These are phyloP conservation scores for Olyra latifolia DNA, from an alignment of 176 grass and related monocot genomes.

Conservation along the genomic window DNA sequence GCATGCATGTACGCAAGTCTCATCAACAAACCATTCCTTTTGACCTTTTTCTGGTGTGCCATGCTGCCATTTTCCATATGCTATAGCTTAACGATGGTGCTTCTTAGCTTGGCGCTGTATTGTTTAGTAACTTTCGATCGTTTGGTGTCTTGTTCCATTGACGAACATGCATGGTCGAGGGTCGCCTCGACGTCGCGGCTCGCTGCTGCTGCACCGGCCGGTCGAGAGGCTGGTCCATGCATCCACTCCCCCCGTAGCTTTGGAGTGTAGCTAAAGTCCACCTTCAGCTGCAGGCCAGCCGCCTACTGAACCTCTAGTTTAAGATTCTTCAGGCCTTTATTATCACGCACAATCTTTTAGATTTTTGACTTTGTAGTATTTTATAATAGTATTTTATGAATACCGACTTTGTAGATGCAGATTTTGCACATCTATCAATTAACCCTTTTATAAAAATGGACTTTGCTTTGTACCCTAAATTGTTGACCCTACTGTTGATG, in stretches of 20 bases:
- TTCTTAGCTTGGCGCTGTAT: background rate
- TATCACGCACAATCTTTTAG: background rate
- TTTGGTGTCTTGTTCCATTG: slow-evolving; percentile 20
- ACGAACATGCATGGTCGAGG: background rate
- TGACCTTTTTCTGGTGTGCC: background rate
- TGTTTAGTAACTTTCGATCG: slow-evolving; percentile 25
- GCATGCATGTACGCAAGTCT: background rate
- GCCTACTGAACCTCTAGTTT: background rate
- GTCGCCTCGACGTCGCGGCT: slow-evolving; percentile 35
- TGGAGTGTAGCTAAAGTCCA: slow-evolving; percentile 68
- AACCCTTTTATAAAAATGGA: too few relatives aligned
- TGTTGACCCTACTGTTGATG: too few relatives aligned
- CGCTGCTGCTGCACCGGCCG: background rate
- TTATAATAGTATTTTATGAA: too few relatives aligned
- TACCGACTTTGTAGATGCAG: too few relatives aligned
- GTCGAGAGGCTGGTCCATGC: background rate
- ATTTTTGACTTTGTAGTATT: too few relatives aligned
- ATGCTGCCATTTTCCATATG: background rate
- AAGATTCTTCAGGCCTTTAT: background rate
- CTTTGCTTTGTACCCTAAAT: too few relatives aligned
- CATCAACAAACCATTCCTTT: background rate
- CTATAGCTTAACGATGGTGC: background rate
- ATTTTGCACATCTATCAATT: too few relatives aligned
- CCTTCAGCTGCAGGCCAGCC: background rate
- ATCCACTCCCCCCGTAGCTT: slow-evolving; percentile 26